Base-by-base conservation (phyloP, 208 protist species). In the Leishmania guyanensis region DNA sequence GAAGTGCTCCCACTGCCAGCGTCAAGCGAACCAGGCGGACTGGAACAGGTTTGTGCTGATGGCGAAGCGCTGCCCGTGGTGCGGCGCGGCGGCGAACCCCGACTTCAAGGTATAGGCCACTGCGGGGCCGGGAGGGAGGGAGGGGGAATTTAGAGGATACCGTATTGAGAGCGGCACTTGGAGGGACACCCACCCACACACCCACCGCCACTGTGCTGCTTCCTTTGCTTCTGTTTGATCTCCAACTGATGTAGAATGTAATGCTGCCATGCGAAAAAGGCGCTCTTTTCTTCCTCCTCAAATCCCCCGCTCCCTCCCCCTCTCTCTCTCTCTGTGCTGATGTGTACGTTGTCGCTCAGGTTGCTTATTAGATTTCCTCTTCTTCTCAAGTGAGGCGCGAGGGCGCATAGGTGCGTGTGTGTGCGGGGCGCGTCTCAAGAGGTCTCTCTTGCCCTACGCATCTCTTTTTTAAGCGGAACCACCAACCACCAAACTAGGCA, bases 41-140 rank as follows among this genome's bases (percentile, higher is more conserved):
- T 99, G 97, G 97, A 98, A 97, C 79, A 89, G 89, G 79, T 96
- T 93, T 74, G 88, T 99, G 65, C 73, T 94, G 53, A 77, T 91
- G 46, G 88, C 82, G 36, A 97, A 97, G 86, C 71, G 79, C 60
- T 98, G 97, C 83, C 97, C 97, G 53, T 98, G 97, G 97, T 98
- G 97, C 77, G 84, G 88, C 14, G 83, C 71, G 17, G 54, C 85
- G 22, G 89, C 91, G 70, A 90, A 71, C 29, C 88, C 92, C 5
- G 86, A 93, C 81, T 98, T 97, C 80, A 90, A 91, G 77, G 48
- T 90, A 56, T 94, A 88, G 79, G 43, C 60, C 20, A 22, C 16
- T 14, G 1, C 33, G 2, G 66, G 20, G 39, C 14, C 8, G 64
- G 5, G 64, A 16, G 39, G 2, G 16, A 3, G 66, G 33, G 64